These are phyloP conservation scores for Lactarius akahatsu DNA, from an alignment of 768 basidiomycete species.

Conservation along the genomic window DNA sequence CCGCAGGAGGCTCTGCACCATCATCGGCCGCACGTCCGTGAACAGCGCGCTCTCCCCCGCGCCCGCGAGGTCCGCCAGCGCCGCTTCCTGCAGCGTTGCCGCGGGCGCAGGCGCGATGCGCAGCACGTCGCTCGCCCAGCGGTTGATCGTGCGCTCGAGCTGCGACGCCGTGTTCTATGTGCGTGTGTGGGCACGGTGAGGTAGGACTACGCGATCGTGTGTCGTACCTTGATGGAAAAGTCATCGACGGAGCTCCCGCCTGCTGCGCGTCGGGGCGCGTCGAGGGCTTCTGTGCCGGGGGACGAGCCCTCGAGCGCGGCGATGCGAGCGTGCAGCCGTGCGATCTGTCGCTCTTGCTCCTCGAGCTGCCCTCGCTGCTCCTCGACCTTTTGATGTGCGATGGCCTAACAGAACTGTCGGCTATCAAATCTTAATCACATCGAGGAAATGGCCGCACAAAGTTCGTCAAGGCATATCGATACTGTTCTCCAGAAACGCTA, in stretches of 20 bases:
- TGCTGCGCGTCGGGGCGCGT: conserved; percentile 36
- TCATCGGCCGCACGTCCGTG: conserved; percentile 50
- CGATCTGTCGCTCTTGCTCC: conserved; percentile 82
- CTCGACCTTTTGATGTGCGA: conserved; percentile 88
- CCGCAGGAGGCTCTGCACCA: conserved; percentile 75
- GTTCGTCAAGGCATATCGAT: conserved; percentile 80
- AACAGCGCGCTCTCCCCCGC: conserved; percentile 42
- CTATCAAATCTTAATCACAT: conserved; percentile 1
- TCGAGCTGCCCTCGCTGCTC: conserved; percentile 75
- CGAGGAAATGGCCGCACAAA: conserved; percentile 44
- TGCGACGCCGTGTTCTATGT: conserved; percentile 62
- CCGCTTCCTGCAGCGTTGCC: conserved; percentile 54
- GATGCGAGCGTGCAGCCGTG: conserved; percentile 67
- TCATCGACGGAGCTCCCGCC: conserved; percentile 75
- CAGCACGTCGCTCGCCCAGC: conserved; percentile 81
- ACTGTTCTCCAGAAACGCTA: conserved; percentile 57
- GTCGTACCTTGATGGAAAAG: conserved; percentile 76
- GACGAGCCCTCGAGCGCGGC: conserved; percentile 68
- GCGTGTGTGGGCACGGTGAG: conserved; percentile 5
- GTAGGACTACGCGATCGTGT: neutral
- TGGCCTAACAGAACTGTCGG: conserved; percentile 48
- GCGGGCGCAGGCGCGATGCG: conserved; percentile 55
- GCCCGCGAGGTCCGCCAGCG: conserved; percentile 57
- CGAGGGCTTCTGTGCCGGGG: conserved; percentile 35
- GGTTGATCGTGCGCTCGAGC: conserved; percentile 79